These are phyloP conservation scores for Lunularia cruciata DNA, from an alignment of 225 moss, liverwort and hornwort genomes.

Conservation along the genomic window DNA sequence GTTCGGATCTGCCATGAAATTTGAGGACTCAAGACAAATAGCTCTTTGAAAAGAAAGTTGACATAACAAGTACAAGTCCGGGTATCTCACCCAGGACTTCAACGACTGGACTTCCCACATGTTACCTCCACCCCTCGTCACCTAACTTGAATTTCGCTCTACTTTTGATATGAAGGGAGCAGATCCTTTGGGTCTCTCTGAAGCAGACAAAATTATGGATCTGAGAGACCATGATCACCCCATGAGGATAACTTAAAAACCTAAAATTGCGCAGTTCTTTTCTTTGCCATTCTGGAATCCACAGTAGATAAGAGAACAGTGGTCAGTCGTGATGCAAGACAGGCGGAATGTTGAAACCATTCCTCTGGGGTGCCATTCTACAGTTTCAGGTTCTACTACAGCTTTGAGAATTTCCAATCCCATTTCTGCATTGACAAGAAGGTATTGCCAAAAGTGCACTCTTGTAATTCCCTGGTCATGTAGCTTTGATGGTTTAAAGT, in stretches of 20 bases:
- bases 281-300: not conserved
- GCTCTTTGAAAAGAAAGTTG: no score
- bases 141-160: not conserved
- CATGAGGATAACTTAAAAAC: conserved; percentile 2
- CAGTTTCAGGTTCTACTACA: not conserved
- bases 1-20: not conserved
- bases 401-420: no score
- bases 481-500: not conserved
- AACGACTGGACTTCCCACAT: not conserved
- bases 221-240: not conserved
- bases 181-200: not conserved
- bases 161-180: not conserved
- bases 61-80: no score
- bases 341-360: not conserved
- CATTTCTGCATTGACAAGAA: no score
- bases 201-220: not conserved
- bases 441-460: no score
- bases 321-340: not conserved
- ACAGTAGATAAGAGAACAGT: not conserved
- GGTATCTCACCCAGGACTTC: no score
- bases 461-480: no score
- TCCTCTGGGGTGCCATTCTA: no score
- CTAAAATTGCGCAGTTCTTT: not conserved
- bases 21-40: not conserved
- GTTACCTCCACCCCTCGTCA: not conserved